phyloP scores from a whole-genome alignment of 2,329 filamentous ascomycete species.

The Cryphonectria nitschkei region DNA sequence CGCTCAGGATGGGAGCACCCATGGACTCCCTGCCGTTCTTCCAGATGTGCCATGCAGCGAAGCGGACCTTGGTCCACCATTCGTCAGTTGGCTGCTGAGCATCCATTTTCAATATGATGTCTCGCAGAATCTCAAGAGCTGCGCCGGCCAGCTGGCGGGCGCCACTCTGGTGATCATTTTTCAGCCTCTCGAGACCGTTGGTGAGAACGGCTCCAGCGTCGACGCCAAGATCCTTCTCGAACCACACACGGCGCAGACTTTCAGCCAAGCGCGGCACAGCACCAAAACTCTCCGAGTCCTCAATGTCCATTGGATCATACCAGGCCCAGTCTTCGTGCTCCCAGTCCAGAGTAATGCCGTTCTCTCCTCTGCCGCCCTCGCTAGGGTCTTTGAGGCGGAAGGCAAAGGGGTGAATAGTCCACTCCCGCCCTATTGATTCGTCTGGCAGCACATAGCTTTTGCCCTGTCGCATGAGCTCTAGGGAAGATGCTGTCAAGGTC shows the following conservation, averaged over 20 bases:
- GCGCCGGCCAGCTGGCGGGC: constrained; percentile 60
- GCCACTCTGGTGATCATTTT: constrained; percentile 61
- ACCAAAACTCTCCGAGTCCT: constrained; percentile 49
- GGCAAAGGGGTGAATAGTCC: constrained; percentile 66
- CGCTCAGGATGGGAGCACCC: constrained; percentile 61
- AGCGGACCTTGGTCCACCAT: constrained; percentile 61
- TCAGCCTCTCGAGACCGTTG: constrained; percentile 52
- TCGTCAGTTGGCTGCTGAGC: constrained; percentile 34
- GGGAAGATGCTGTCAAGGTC: constrained; percentile 48
- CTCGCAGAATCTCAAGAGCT: constrained; percentile 54
- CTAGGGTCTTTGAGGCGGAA: constrained; percentile 52
- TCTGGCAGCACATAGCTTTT: constrained; percentile 63
- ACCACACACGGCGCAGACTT: constrained; percentile 62
- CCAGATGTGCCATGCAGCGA: constrained; percentile 65
- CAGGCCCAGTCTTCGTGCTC: constrained; percentile 64
- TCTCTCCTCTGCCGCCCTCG: constrained; percentile 44
- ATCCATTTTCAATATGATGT: constrained; percentile 46
- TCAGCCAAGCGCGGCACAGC: constrained; percentile 62
- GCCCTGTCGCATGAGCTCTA: constrained; percentile 59
- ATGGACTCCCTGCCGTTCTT: constrained; percentile 70
- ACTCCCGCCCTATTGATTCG: constrained; percentile 55
- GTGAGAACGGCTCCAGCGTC: constrained; percentile 50
- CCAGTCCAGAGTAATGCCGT: constrained; percentile 60
- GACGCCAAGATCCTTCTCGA: constrained; percentile 54
- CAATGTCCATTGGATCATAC: constrained; percentile 56